Evolutionary conservation across 2,329 filamentous ascomycete genomes (phyloP).

Genomic region (Ceratocystis destructans): DNA sequence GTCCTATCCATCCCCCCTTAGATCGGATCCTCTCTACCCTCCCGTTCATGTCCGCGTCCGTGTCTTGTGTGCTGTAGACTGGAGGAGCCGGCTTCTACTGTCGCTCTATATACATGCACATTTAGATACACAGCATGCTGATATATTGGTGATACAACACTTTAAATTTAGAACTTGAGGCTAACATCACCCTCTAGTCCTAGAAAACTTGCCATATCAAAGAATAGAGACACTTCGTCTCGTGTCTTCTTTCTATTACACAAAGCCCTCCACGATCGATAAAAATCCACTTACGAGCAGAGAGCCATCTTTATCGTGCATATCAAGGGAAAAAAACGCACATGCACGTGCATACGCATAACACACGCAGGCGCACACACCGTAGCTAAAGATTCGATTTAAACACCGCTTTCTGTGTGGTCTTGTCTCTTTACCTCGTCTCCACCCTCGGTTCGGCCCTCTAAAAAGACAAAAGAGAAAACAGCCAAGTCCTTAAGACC

Average conservation of each 20-base stretch:
- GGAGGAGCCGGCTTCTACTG: background rate
- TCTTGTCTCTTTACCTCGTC: background rate
- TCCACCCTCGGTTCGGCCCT: constrained; percentile 1
- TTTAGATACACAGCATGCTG: background rate
- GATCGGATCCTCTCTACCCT: no score
- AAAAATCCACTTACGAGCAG: background rate
- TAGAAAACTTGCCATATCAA: background rate
- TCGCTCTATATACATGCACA: background rate
- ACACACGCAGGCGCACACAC: background rate
- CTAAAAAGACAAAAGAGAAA: background rate
- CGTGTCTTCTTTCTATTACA: constrained; percentile 3
- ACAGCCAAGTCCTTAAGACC: background rate
- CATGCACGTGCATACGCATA: constrained; percentile 2
- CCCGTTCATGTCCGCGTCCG: background rate
- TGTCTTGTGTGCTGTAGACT: background rate
- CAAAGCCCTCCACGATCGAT: background rate
- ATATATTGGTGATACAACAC: background rate
- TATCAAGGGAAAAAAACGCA: background rate
- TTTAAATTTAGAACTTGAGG: background rate
- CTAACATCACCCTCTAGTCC: background rate
- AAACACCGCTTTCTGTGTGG: background rate
- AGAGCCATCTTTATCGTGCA: background rate
- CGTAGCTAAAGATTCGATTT: background rate
- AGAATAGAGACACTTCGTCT: background rate
- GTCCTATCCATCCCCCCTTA: no score